Evolutionary conservation across 225 moss, liverwort and hornwort species (phyloP).

Genomic region (Marchantia polymorpha): DNA sequence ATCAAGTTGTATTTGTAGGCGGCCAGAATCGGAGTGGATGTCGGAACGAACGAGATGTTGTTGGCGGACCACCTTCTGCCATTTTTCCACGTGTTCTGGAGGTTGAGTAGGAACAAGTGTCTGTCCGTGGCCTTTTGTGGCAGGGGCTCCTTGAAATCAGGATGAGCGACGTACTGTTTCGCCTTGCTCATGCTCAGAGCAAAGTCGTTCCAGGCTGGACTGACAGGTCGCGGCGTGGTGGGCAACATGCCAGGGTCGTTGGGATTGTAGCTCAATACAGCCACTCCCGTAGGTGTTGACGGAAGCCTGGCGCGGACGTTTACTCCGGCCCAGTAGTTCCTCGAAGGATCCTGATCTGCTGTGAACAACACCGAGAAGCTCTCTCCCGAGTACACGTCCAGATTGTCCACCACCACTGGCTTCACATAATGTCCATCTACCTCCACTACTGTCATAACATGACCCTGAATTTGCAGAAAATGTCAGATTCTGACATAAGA

Average conservation of each 20-base stretch:
- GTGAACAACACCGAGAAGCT: constrained; percentile 36
- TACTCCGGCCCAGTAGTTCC: constrained; percentile 38
- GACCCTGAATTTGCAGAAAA: constrained; percentile 23
- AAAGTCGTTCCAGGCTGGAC: constrained; percentile 44
- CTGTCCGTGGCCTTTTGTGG: constrained; percentile 12
- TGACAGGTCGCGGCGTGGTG: constrained; percentile 24
- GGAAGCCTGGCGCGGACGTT: constrained; percentile 34
- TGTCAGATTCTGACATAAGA: neutral
- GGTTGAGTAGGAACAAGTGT: constrained; percentile 30
- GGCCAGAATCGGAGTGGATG: constrained; percentile 34
- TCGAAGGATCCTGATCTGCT: constrained; percentile 28
- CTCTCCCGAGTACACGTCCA: constrained; percentile 47
- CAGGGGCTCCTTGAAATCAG: constrained; percentile 3
- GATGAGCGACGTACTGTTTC: too few relatives aligned
- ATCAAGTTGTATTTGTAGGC: constrained; percentile 41
- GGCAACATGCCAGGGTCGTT: too few relatives aligned
- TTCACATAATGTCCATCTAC: constrained; percentile 24
- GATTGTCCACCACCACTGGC: constrained; percentile 26
- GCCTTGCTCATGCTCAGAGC: constrained; percentile 30
- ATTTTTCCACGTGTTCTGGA: constrained; percentile 38
- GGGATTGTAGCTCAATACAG: constrained; percentile 32
- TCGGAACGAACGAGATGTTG: constrained; percentile 30
- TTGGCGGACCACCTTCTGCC: constrained; percentile 47
- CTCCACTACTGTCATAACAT: constrained; percentile 37
- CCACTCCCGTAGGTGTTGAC: constrained; percentile 33